Evolutionary conservation across 2,329 filamentous ascomycete genomes (phyloP).

Genomic region (Ophiosphaerella korrae): DNA sequence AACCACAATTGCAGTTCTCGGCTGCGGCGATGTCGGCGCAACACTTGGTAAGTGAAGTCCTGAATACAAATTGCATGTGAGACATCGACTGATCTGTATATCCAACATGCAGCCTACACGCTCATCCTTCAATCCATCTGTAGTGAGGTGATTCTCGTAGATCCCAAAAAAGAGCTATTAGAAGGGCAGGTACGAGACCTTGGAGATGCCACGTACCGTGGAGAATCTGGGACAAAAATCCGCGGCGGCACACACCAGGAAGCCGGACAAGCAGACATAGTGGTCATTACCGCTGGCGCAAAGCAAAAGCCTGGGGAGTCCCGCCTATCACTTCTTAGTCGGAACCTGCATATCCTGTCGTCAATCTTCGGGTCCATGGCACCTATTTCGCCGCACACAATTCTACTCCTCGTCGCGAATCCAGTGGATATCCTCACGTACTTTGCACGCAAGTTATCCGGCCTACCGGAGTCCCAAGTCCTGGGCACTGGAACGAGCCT

Average conservation of each 20-base stretch:
- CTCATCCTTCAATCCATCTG: slow-evolving; percentile 58
- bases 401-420: slow-evolving; percentile 60
- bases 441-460: slow-evolving; percentile 54
- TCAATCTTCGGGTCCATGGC: slow-evolving; percentile 56
- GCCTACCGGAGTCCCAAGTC: slow-evolving; percentile 56
- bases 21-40: slow-evolving; percentile 58
- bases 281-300: slow-evolving; percentile 61
- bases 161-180: slow-evolving; percentile 54
- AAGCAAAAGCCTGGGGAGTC: slow-evolving; percentile 56
- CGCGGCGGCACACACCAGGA: slow-evolving; percentile 54
- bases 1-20: slow-evolving; percentile 56
- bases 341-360: slow-evolving; percentile 56
- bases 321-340: slow-evolving; percentile 53
- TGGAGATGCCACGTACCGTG: slow-evolving; percentile 56
- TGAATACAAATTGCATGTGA: too few relatives aligned
- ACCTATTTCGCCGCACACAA: slow-evolving; percentile 54
- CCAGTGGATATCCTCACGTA: slow-evolving; percentile 62
- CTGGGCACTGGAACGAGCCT: slow-evolving; percentile 61
- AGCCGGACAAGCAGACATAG: slow-evolving; percentile 59
- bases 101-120: slow-evolving; percentile 48
- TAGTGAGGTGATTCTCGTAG: slow-evolving; percentile 59
- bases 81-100: too few relatives aligned
- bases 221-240: slow-evolving; percentile 51
- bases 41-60: slow-evolving; percentile 39
- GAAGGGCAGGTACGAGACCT: slow-evolving; percentile 60